These are phyloP conservation scores for Kazachstania taianensis DNA, from an alignment of 805 yeast genomes.

Conservation along the genomic window DNA sequence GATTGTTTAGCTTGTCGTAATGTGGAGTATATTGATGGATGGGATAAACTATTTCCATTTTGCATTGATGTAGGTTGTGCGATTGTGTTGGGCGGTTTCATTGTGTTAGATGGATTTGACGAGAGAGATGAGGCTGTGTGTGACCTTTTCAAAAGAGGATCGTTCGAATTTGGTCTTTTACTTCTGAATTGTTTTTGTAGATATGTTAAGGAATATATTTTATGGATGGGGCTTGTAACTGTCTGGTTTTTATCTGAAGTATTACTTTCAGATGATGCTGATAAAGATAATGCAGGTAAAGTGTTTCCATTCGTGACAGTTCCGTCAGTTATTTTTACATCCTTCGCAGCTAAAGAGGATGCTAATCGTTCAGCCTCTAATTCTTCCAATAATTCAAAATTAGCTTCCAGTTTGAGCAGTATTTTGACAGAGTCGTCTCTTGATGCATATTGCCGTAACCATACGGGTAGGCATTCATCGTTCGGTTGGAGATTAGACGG, in stretches of 20 bases:
- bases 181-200: constrained; percentile 17
- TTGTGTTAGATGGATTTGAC: constrained; percentile 7
- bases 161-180: constrained; percentile 4
- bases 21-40: constrained; percentile 4
- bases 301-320: not conserved
- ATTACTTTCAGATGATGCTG: not conserved
- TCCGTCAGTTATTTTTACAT: not conserved
- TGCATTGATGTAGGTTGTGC: not conserved
- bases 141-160: not conserved
- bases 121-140: constrained; percentile 1
- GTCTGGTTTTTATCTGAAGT: not conserved
- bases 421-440: constrained; percentile 13
- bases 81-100: not conserved
- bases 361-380: constrained; percentile 25
- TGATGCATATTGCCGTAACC: constrained; percentile 21
- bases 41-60: not conserved
- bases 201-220: constrained; percentile 18
- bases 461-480: constrained; percentile 23
- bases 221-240: constrained; percentile 5
- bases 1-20: no score
- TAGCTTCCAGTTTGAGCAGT: constrained; percentile 22
- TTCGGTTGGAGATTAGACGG: constrained; percentile 15
- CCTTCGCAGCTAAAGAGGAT: constrained; percentile 14
- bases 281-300: not conserved
- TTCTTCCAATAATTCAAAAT: constrained; percentile 31